Conservation (phyloP, 2,329 filamentous ascomycete species). For the Cytospora piceae region DNA sequence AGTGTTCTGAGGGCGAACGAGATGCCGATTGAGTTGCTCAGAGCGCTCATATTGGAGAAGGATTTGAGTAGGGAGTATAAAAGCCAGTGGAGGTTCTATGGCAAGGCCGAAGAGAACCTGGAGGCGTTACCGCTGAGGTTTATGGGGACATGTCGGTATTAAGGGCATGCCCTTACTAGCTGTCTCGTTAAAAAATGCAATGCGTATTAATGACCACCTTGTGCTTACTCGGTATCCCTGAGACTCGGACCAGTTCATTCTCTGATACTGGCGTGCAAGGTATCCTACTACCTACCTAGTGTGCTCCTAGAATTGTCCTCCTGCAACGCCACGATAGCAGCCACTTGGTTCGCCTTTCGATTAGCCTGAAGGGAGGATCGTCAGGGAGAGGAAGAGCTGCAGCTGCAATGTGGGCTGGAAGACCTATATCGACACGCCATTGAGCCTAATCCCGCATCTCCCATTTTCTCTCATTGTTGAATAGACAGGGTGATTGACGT, state of each 20-base stretch:
- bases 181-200: too few relatives aligned
- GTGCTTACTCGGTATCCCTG: too few relatives aligned
- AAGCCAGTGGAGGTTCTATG: conserved; percentile 28
- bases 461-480: neutral
- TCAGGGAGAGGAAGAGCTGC: neutral
- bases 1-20: conserved; percentile 50
- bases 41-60: conserved; percentile 26
- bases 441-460: too few relatives aligned
- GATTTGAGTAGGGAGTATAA: conserved; percentile 25
- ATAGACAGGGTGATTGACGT: neutral
- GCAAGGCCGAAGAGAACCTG: neutral
- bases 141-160: conserved; percentile 17
- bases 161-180: neutral
- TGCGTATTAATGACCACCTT: too few relatives aligned
- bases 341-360: neutral
- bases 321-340: too few relatives aligned
- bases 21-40: conserved; percentile 30
- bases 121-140: neutral
- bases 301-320: too few relatives aligned
- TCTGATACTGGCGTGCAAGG: neutral
- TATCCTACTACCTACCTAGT: neutral
- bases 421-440: too few relatives aligned
- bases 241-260: too few relatives aligned
- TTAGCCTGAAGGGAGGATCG: neutral
- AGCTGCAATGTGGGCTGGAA: neutral